Base-by-base conservation (phyloP, 2,329 filamentous ascomycete genomes). In the Xylariaceae sp. region DNA sequence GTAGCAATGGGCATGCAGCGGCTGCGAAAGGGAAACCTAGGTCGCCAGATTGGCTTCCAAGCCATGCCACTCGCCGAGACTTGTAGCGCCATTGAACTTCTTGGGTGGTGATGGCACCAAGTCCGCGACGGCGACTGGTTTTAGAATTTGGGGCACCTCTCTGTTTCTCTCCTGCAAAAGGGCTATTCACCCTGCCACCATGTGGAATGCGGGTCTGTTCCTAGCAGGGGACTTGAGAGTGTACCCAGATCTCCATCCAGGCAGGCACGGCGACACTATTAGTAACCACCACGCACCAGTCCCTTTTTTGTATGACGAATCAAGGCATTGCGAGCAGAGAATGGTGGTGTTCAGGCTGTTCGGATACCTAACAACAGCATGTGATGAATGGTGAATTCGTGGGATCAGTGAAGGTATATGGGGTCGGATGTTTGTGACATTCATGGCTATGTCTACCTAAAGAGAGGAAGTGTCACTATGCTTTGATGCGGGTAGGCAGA, bases 1-100 rank as follows among this genome's bases (percentile, higher is more conserved):
- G 76, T 89, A 23, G 78, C 83, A 1, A 75, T 82, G 42, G 85
- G 83, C 1, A 70, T 89, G 65, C 82, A 86, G 70, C 78, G 82
- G 50, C 72, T 89, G 66, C 76, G 84, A 55, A 79, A 80, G 56
- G 85, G 86, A 4, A 81, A 80, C 2, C 84, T 86, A 70, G 82
- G 81, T 37, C 77, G 83, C 56, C 80, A 82, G 59, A 74, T 88
- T 51, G 83, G 82, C 4, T 79, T 88, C 37, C 78, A 81, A 58
- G 78, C 79, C 50, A 80, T 88, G 76, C 75, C 78, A 52, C 73
- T 75, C 9, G 67, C 75, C 13, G 86, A 88, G 66, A 79, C 82
- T 9, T 78, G 78, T 65, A 76, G 72, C 15, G 79, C 81, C 35
- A 73, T 88, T 60, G 83, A 86, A 66, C 79, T 80, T 70, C 73